Base-by-base conservation (phyloP, 331 rosid species). In the Saraca asoca region DNA sequence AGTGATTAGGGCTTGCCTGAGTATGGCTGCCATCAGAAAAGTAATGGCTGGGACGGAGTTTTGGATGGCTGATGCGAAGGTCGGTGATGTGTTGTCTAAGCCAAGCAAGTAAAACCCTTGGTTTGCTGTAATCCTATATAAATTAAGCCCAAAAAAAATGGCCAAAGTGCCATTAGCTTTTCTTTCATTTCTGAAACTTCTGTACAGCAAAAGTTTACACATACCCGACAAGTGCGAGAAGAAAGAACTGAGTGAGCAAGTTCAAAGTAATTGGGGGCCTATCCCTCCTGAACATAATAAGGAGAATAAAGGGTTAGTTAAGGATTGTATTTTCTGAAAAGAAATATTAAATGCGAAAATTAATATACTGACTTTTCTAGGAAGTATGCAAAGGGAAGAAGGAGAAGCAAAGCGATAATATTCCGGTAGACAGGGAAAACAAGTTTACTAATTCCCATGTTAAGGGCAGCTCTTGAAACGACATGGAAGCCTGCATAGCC, bases 51-150 rank as follows among this genome's bases (percentile, higher is more conserved):
- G 98, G 51, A 90, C 97, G 0, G 98, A 90, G 88, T 94, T 94
- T 64, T 94, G 98, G 50, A 94, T 94, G 0, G 97, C 98, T 9
- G 98, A 90, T 60, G 98, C 98, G 45, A 94, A 94, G 62, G 97
- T 94, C 14, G 98, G 98, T 2, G 98, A 78, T n/a, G 97, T 94
- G 88, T 94, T 83, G 77, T 94, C 98, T 63, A 94, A 80, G 0
- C 98, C 98, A 68, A 93, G 87, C 86, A 93, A 88, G 88, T 93
- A 93, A 73, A 90, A 93, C 12, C 98, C 98, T 58, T 93, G 98
- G 76, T 93, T 93, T 6, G 98, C 96, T n/a, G 98, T 93, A 15
- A 93, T 90, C 73, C 98, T 93, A 3, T 24, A 24, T 24, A 24
- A 24, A 24, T 24, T 24, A 24, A 24, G 31, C n/a, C n/a, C n/a